Evolutionary conservation across 1,139 yeast species (phyloP).

Genomic region (Hansenula lynferdii): DNA sequence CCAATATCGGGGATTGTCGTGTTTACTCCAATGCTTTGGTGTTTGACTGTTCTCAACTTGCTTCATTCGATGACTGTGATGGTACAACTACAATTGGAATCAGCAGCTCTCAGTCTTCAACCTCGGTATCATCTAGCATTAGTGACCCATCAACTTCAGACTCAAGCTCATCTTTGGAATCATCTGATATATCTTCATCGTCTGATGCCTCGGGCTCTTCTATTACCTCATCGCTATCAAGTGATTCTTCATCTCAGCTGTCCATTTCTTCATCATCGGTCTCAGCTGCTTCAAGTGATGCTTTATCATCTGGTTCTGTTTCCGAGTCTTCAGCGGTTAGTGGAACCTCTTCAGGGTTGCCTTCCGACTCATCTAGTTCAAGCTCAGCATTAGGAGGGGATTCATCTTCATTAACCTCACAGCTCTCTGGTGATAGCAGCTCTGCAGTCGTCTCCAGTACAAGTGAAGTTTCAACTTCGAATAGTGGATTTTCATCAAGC

Average conservation of each 20-base stretch:
- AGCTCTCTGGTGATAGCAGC: no score
- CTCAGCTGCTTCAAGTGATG: not conserved
- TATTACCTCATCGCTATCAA: not conserved
- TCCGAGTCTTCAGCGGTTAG: not conserved
- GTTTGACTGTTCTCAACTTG: not conserved
- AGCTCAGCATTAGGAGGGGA: conserved; percentile 11
- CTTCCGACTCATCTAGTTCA: conserved; percentile 18
- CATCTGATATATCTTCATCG: not conserved
- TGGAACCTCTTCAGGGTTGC: not conserved
- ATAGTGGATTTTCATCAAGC: no score
- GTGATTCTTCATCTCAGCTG: not conserved
- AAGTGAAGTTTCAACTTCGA: no score
- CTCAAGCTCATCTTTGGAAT: not conserved
- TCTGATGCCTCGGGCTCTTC: not conserved
- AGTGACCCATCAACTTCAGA: not conserved
- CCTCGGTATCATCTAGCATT: no score
- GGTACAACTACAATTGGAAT: not conserved
- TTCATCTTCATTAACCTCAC: no score
- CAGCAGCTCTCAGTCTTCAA: not conserved
- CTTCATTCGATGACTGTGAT: not conserved
- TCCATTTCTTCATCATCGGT: no score
- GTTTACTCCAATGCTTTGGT: not conserved
- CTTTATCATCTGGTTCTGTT: conserved; percentile 1
- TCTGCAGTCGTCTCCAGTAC: no score
- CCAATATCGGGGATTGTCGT: conserved; percentile 4